phyloP scores from a whole-genome alignment of 345 rosid species.

The Salix koriyanagi region DNA sequence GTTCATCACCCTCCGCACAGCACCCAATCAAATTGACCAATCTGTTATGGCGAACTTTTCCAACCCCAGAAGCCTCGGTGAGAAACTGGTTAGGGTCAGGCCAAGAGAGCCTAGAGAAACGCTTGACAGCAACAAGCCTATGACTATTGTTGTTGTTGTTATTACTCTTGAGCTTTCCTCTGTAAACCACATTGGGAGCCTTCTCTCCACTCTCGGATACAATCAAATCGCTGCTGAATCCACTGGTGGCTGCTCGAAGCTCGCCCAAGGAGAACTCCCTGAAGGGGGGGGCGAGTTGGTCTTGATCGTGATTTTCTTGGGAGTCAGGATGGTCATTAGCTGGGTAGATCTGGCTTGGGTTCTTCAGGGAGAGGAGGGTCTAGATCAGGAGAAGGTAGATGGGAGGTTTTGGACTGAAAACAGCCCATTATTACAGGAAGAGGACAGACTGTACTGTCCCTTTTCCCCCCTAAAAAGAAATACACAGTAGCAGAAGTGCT shows the following conservation, averaged over 20 bases:
- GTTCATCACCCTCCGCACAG: conserved; percentile 94
- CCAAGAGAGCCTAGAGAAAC: conserved; percentile 91
- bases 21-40: conserved; percentile 89
- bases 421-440: conserved; percentile 60
- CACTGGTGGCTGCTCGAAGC: conserved; percentile 75
- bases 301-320: conserved; percentile 41
- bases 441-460: too few relatives aligned
- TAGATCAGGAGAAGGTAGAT: conserved; percentile 64
- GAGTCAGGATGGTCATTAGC: conserved; percentile 29
- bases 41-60: conserved; percentile 80
- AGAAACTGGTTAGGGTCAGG: conserved; percentile 94
- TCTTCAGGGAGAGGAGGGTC: conserved; percentile 47
- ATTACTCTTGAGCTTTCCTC: conserved; percentile 69
- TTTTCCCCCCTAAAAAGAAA: too few relatives aligned
- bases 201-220: conserved; percentile 97
- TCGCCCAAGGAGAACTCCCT: conserved; percentile 65
- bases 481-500: too few relatives aligned
- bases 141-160: background rate
- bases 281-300: conserved; percentile 46
- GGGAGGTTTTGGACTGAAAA: conserved; percentile 77
- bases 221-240: conserved; percentile 64
- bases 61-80: conserved; percentile 90
- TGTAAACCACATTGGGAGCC: conserved; percentile 88
- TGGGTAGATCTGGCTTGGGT: conserved; percentile 52
- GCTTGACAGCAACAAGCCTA: conserved; percentile 67